Base-by-base conservation (phyloP, 2,329 filamentous ascomycete species). In the Alternaria triticimaculans region DNA sequence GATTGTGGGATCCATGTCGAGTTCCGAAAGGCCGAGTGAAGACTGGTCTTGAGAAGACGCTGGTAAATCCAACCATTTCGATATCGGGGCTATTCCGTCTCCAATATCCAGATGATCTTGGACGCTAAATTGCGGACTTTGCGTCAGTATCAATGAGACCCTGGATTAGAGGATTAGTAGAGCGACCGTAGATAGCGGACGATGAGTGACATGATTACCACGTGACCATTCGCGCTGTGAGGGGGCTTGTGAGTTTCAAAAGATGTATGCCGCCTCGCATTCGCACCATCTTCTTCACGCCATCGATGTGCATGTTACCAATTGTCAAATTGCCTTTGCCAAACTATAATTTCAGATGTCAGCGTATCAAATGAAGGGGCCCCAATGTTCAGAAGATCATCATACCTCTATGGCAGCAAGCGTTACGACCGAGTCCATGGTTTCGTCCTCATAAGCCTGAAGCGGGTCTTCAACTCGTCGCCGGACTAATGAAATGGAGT, bases 71-170 rank as follows among this genome's bases (percentile, higher is more conserved):
- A 83, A 78, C 86, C 86, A 88, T 68, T 87, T 80, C 0, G 80
- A 71, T 20, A 83, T 85, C 0, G 85, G 81, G 5, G 80, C 74
- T 33, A 88, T 84, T 2, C 86, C 87, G 62, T 82, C 76, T 11
- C 85, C 86, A 37, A 75, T 68, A 1, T 84, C 84, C 7, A 70
- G 49, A 28, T 88, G 84, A 65, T 87, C 82, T 58, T 88, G 85
- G 0, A 81, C 83, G 4, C 79, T 62, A 60, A 88, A 89, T 62
- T 88, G 86, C 18, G 87, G 87, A 23, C 68, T 55, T 8, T 84
- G 84, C 62, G 79, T 86, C 6, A 88, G 81, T 5, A 89, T 78
- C 81, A 88, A 81, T 0, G 86, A 86, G n/a, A 88, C 85, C 87
- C 87, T 88, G n/a, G 14, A 11, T 25, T 20, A 14, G 20, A 37